phyloP scores from a whole-genome alignment of 306 rosid genomes.

The Lathyrus oleraceus region DNA sequence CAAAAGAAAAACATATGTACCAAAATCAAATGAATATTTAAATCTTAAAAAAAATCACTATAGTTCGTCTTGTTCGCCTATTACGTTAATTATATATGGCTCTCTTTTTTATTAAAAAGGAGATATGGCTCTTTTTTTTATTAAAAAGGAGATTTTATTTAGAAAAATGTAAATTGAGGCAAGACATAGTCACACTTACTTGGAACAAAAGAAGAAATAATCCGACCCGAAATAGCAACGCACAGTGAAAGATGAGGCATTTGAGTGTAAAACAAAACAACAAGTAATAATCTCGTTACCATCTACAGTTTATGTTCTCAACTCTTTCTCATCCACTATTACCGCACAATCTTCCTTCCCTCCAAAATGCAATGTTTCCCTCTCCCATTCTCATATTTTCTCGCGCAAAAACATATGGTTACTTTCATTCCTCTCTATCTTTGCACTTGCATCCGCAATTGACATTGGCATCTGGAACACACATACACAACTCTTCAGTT shows the following conservation, averaged over 20 bases:
- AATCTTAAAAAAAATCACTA: too few relatives aligned
- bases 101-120: too few relatives aligned
- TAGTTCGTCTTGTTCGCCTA: too few relatives aligned
- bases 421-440: slow-evolving; percentile 52
- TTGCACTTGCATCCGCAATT: slow-evolving; percentile 62
- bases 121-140: too few relatives aligned
- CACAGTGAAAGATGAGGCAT: background rate
- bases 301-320: slow-evolving; percentile 38
- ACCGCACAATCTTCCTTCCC: slow-evolving; percentile 52
- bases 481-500: background rate
- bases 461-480: slow-evolving; percentile 75
- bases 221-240: slow-evolving; percentile 13
- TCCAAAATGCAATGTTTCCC: slow-evolving; percentile 43
- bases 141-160: too few relatives aligned
- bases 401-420: slow-evolving; percentile 64
- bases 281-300: slow-evolving; percentile 42
- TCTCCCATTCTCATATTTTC: background rate
- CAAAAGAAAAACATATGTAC: too few relatives aligned
- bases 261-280: slow-evolving; percentile 8
- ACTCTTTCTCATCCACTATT: slow-evolving; percentile 41
- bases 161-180: background rate
- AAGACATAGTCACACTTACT: background rate
- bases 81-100: too few relatives aligned
- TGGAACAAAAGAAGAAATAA: too few relatives aligned
- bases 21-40: too few relatives aligned